Base-by-base conservation (phyloP, 2,329 filamentous ascomycete genomes). In the Fusarium oligoseptatum region DNA sequence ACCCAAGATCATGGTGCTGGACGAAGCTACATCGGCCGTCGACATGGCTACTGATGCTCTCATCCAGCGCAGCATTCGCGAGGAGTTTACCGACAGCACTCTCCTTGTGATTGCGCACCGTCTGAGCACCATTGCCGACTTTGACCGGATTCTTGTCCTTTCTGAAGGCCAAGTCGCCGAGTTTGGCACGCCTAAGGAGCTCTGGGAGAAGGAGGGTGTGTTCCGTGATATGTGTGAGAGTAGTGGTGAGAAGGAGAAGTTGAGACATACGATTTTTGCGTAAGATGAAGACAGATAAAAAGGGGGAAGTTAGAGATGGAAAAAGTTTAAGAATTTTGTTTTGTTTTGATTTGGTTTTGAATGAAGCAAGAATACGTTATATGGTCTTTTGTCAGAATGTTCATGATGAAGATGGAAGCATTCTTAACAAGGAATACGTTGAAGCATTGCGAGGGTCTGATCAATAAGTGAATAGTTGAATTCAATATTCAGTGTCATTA, bases 1-100 rank as follows among this genome's bases (percentile, higher is more conserved):
- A 0, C 93, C 93, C 4, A 92, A 93, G 79, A 91, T 96, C 76
- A 93, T 96, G 89, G 90, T 95, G 2, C 88, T 95, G 1, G 93
- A 96, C 80, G 93, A 95, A 83, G 93, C 94, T 1, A 96, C 94
- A 0, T 92, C 90, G 4, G 93, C 93, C 0, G 93, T 95, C 3
- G 93, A 95, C 81, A 94, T 94, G 91, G 86, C 88, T 45, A 95
- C 93, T 0, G 93, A 95, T 79, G 85, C 88, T 1, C 87, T 94
- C 29, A 95, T 95, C 77, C 93, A 95, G 83, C 88, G 91, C 7
- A 91, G 88, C 60, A 94, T 95, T 75, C 87, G 92, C 24, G 90
- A 93, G 77, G 92, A 94, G 80, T 94, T 94, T 73, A 89, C 87
- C 0, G 90, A 90, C 70, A 89, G 88, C 45, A 94, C 93, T 1